Evolutionary conservation across 164 flowering plant species (phyloP).

Genomic region (Tetrastigma voinierianum): DNA sequence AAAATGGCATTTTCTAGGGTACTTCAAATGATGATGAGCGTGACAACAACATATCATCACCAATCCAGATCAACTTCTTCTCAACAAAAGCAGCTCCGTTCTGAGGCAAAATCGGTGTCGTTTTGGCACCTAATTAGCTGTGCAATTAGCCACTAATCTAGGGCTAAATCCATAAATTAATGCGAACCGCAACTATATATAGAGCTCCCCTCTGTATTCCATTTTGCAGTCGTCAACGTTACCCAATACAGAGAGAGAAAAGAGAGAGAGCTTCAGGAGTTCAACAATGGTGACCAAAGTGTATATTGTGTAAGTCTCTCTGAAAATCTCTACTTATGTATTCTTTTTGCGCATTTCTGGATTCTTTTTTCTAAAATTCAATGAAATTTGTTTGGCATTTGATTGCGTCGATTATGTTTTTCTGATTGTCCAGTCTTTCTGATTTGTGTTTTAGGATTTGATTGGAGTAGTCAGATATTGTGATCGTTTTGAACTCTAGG

Average conservation of each 20-base stretch:
- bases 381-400: neutral
- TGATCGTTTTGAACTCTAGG: too few species aligned
- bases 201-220: neutral
- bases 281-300: constrained; percentile 57
- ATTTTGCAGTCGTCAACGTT: constrained; percentile 3
- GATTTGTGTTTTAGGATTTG: neutral
- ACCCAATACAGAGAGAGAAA: neutral
- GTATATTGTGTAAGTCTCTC: constrained; percentile 52
- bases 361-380: neutral
- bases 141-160: neutral
- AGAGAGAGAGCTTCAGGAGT: neutral
- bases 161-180: neutral
- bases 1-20: constrained; percentile 12
- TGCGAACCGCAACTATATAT: constrained; percentile 5
- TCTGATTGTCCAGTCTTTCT: neutral
- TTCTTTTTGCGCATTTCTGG: neutral
- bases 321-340: neutral
- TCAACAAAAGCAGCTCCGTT: neutral
- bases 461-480: too few species aligned
- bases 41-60: constrained; percentile 30
- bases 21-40: constrained; percentile 18
- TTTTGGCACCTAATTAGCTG: neutral
- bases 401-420: neutral
- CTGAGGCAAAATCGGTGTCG: too few species aligned
- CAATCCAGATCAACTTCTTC: neutral